Base-by-base conservation (phyloP, 208 protist genomes). In the Acanthamoeba lenticulata region DNA sequence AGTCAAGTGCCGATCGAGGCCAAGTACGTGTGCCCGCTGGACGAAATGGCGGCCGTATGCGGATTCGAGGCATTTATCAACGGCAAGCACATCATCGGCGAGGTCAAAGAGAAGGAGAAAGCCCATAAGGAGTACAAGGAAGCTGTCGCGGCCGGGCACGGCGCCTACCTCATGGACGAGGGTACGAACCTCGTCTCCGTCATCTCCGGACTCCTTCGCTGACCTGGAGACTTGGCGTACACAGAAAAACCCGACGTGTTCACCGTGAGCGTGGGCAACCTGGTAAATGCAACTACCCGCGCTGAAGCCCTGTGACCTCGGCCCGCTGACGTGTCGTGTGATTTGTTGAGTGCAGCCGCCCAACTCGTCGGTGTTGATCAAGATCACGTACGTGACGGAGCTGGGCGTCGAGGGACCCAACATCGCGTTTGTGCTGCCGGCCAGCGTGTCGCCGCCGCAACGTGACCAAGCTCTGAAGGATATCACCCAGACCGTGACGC, bases 31-130 rank as follows among this genome's bases (percentile, higher is more conserved):
- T 97, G 97, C 44, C 96, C 97, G 36, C 69, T 97, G 4, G 95
- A 97, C 92, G 97, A 97, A n/a, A 94, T 94, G 88, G 72, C 93
- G 3, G 96, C 97, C 45, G 97, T 98, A 9, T 97, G 96, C 86
- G 95, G 94, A 4, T 98, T 98, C 79, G 92, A 96, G 74, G 96
- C 96, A 7, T 95, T 88, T 21, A 95, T 98, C 52, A 95, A 97
- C 90, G 96, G 96, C 45, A 94, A 96, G 60, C 94, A 97, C 77
- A 60, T 98, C 0, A 65, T 97, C 42, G 97, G 95, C 40, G 86
- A 95, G 9, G 95, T 97, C 24, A 97, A 97, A 62, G 95, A 97
- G 36, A 97, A 97, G 72, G 95, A 97, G 32, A 49, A 96, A 60
- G 96, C 96, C 2, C 94, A 94, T 27, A n/a, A 67, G 6, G 93